Percentiles rank a stretch among this genome's conserved stretches.
These are phyloP conservation scores for Bretziella fagacearum DNA, from an alignment of 2,329 filamentous ascomycete species.

Conservation along the genomic window DNA sequence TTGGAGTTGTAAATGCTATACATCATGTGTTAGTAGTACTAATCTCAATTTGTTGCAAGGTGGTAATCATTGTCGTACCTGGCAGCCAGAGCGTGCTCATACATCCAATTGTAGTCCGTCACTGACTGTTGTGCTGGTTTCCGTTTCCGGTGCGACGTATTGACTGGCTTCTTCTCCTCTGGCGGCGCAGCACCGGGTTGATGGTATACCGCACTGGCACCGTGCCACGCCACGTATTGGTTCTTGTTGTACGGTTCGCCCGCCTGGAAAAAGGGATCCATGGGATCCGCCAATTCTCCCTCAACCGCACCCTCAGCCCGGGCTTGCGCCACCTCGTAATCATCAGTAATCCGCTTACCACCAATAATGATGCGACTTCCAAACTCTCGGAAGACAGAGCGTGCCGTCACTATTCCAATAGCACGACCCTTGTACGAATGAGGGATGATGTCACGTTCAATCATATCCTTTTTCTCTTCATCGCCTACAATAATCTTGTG, in stretches of 20 bases:
- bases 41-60: not conserved
- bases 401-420: slow-evolving; percentile 89
- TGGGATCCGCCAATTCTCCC: slow-evolving; percentile 80
- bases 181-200: slow-evolving; percentile 63
- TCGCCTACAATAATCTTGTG: slow-evolving; percentile 98
- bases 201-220: slow-evolving; percentile 90
- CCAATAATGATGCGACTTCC: slow-evolving; percentile 88
- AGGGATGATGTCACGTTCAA: slow-evolving; percentile 85
- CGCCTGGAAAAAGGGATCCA: slow-evolving; percentile 52
- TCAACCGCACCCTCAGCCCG: slow-evolving; percentile 64
- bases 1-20: slow-evolving; percentile 66
- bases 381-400: slow-evolving; percentile 94
- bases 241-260: slow-evolving; percentile 95
- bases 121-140: slow-evolving; percentile 79
- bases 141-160: slow-evolving; percentile 50
- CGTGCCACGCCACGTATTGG: slow-evolving; percentile 97
- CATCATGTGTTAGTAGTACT: slow-evolving; percentile 17
- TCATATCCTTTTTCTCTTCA: slow-evolving; percentile 92
- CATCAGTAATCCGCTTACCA: slow-evolving; percentile 69
- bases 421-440: slow-evolving; percentile 97
- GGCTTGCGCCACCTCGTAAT: slow-evolving; percentile 68
- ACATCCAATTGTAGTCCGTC: slow-evolving; percentile 90
- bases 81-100: slow-evolving; percentile 81
- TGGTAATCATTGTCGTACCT: slow-evolving; percentile 37
- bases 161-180: slow-evolving; percentile 21